Evolutionary conservation across 139 green algal genomes (phyloP), one percentile per base, ranked within the genome.

Genomic region (Coccomyxa sp.): DNA sequence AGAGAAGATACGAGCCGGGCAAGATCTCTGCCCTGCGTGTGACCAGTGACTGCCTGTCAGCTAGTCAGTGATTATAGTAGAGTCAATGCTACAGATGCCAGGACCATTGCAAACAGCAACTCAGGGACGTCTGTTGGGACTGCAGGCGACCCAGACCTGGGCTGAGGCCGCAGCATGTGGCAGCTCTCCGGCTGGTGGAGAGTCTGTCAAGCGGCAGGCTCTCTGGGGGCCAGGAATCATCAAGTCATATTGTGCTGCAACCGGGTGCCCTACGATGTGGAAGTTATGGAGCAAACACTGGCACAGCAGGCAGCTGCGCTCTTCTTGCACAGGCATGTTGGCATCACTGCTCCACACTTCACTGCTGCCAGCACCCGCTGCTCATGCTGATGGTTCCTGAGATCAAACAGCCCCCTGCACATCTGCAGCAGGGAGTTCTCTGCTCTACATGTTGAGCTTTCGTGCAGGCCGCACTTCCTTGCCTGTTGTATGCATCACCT

Each of bases 231-330:
- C 38, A 38, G 0, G 68, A 90, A 13, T 82, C 82, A 13, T 90
- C 90, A 7, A 90, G 74, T 25, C 30, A 66, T 27, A 82, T 95
- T 18, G 79, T 32, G 0, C 86, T 96, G 23, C 25, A 58, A 3
- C 91, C 94, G 13, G 86, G 86, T 1, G 3, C 4, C 13, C 18
- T 91, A 30, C 51, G 25, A 7, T 80, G 67, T 15, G 88, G 90
- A 10, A 28, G 67, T 14, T 88, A 90, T 71, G 38, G 57, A 0
- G 93, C 82, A 10, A 93, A 97, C 85, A 95, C 92, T 11, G 32
- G 82, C 13, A 97, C 94, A 0, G 94, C 94, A 13, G 94, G 93
- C 58, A 94, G 88, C 86, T 95, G 92, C 86, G 94, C 87, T 16
- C 88, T 97, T 51, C 87, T 97, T 77, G 90, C 87, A 51, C 93